Conservation (phyloP, 2,329 filamentous ascomycete genomes). For the Colletotrichum liriopes region DNA sequence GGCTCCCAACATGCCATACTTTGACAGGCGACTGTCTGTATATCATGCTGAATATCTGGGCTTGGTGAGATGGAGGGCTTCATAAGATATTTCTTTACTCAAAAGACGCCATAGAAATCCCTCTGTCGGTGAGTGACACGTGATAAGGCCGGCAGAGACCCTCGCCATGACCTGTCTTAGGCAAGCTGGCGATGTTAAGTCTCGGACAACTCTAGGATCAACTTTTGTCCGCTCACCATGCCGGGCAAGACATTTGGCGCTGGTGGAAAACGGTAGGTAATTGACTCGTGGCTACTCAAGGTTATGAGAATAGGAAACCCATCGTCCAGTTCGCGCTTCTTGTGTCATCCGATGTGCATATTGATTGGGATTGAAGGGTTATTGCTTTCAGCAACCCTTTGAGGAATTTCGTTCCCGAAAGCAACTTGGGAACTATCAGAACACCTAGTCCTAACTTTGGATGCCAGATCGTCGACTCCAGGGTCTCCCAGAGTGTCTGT, state of each 20-base stretch:
- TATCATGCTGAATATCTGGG: too few species aligned
- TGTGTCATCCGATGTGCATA: too few species aligned
- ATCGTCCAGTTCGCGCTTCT: background rate
- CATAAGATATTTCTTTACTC: background rate
- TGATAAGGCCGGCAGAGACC: background rate
- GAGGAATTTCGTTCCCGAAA: background rate
- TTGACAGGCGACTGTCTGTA: background rate
- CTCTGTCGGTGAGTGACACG: background rate
- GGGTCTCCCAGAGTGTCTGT: background rate
- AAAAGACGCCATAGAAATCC: too few species aligned
- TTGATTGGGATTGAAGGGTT: background rate
- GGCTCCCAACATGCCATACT: too few species aligned
- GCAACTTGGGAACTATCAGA: background rate
- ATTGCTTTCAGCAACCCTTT: background rate
- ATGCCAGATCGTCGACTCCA: background rate
- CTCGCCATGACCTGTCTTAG: background rate
- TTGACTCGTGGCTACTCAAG: background rate
- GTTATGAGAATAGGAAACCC: too few species aligned
- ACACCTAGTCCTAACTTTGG: background rate
- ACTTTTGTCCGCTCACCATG: background rate
- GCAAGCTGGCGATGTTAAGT: background rate
- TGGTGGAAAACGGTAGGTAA: background rate
- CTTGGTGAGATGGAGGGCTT: rapidly evolving
- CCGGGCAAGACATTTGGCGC: background rate
- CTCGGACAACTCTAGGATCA: background rate